These are phyloP conservation scores for Gelatoporia subvermispora DNA, from an alignment of 768 basidiomycete genomes.

Conservation along the genomic window DNA sequence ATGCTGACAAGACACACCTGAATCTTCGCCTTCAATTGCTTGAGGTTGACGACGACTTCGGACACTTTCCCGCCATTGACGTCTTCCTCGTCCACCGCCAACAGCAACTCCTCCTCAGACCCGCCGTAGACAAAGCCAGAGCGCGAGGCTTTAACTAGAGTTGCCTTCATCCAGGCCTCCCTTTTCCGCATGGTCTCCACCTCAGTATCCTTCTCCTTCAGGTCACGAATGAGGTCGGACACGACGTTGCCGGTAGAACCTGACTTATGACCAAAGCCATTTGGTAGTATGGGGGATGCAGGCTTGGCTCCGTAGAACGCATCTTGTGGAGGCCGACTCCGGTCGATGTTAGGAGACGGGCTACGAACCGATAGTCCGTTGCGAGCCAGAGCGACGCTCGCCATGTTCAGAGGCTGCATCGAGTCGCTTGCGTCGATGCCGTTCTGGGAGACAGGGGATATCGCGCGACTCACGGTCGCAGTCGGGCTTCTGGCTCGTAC, in stretches of 20 bases:
- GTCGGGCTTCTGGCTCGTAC: conserved; percentile 57
- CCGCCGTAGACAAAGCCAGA: conserved; percentile 69
- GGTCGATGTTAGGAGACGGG: conserved; percentile 54
- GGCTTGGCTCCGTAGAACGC: conserved; percentile 47
- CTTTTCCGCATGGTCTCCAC: conserved; percentile 71
- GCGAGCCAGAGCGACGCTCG: conserved; percentile 47
- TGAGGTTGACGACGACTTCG: conserved; percentile 77
- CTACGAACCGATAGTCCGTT: conserved; percentile 49
- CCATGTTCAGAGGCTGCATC: conserved; percentile 45
- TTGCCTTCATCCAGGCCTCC: conserved; percentile 82
- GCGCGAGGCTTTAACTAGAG: conserved; percentile 67
- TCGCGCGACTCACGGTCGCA: conserved; percentile 41
- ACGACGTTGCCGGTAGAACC: conserved; percentile 66
- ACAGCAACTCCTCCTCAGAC: conserved; percentile 41
- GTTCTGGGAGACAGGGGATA: conserved; percentile 42
- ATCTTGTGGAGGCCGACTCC: conserved; percentile 53
- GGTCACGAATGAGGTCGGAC: conserved; percentile 71
- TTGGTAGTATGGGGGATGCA: conserved; percentile 39
- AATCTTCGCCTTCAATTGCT: conserved; percentile 81
- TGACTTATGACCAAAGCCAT: conserved; percentile 40
- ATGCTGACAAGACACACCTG: conserved; percentile 57
- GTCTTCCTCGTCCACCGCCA: conserved; percentile 30
- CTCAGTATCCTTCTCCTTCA: conserved; percentile 80
- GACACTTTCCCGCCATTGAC: conserved; percentile 51
- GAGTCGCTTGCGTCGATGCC: conserved; percentile 23